Evolutionary conservation across 805 yeast genomes (phyloP).

Genomic region (Metschnikowia chrysomelidarum): DNA sequence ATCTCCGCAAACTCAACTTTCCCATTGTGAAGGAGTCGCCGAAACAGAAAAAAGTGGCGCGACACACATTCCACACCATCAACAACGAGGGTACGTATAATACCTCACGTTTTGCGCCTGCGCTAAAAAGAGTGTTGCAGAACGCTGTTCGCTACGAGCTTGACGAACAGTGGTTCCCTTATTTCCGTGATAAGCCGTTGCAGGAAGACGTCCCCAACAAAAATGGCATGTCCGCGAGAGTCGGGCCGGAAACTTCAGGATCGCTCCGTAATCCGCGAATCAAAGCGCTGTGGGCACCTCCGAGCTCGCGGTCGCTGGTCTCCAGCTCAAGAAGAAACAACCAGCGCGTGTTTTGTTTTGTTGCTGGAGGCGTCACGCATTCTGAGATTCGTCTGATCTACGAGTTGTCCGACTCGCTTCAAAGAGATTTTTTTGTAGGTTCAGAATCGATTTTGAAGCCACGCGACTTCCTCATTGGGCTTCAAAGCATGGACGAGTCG

Average conservation of each 20-base stretch:
- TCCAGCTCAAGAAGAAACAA: conserved; percentile 22
- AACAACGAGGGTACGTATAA: conserved; percentile 52
- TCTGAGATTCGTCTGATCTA: conserved; percentile 76
- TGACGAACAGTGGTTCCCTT: conserved; percentile 65
- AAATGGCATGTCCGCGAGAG: conserved; percentile 2
- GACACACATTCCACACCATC: conserved; percentile 55
- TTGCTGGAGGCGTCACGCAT: conserved; percentile 88
- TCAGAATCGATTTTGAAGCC: conserved; percentile 46
- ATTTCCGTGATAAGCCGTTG: conserved; percentile 70
- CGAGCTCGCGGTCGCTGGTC: conserved; percentile 17
- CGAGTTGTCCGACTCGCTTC: conserved; percentile 58
- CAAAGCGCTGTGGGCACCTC: conserved; percentile 22
- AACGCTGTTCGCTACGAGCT: conserved; percentile 50
- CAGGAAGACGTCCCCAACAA: conserved; percentile 38
- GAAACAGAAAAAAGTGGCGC: conserved; percentile 43
- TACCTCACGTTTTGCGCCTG: conserved; percentile 74
- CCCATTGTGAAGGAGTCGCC: conserved; percentile 46
- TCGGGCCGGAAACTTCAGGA: conserved; percentile 7
- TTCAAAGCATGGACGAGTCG: conserved; percentile 38
- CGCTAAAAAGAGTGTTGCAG: conserved; percentile 56
- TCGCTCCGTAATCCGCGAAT: conserved; percentile 18
- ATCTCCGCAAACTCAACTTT: conserved; percentile 52
- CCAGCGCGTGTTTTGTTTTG: conserved; percentile 74
- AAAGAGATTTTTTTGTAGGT: conserved; percentile 61
- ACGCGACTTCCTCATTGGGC: conserved; percentile 42